These are phyloP conservation scores for Amorphotheca resinae DNA, from an alignment of 495 filamentous ascomycete genomes.

Conservation along the genomic window DNA sequence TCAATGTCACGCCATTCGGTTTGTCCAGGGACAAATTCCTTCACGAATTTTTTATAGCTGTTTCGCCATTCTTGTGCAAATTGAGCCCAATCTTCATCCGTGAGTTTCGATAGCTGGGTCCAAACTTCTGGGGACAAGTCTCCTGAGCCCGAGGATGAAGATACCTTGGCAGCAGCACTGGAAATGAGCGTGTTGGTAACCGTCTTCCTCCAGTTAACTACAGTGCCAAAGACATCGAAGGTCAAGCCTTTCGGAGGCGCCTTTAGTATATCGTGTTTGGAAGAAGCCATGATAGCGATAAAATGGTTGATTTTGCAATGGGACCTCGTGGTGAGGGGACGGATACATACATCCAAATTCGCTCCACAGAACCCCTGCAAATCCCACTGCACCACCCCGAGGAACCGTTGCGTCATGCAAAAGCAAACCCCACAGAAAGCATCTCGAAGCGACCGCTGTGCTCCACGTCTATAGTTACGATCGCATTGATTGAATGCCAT, in stretches of 20 bases:
- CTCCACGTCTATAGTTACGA: too few species aligned
- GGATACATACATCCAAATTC: too few species aligned
- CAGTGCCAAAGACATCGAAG: constrained; percentile 62
- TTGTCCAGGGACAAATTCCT: constrained; percentile 34
- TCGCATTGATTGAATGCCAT: too few species aligned
- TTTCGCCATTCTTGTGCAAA: constrained; percentile 58
- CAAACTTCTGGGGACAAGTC: constrained; percentile 35
- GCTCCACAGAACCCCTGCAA: too few species aligned
- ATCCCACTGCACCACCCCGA: too few species aligned
- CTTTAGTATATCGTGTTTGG: constrained; percentile 7
- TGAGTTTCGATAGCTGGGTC: constrained; percentile 36
- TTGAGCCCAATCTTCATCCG: constrained; percentile 40
- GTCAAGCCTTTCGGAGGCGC: constrained; percentile 31
- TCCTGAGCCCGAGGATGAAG: constrained; percentile 19
- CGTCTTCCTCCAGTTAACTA: constrained; percentile 57
- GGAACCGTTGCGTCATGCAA: too few species aligned
- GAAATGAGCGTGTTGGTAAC: constrained; percentile 43
- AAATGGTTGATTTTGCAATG: too few species aligned
- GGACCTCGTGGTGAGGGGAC: too few species aligned
- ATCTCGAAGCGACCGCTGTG: too few species aligned
- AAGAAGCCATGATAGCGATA: constrained; percentile 1
- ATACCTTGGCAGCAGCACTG: constrained; percentile 29
- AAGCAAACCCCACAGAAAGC: too few species aligned
- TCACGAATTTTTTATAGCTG: constrained; percentile 49
- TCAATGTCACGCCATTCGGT: constrained; percentile 44